Percentiles rank a stretch among this genome's conserved stretches.
These are phyloP conservation scores for Mortierella sp. DNA, from an alignment of 371 early-diverging fungal genomes.

Conservation along the genomic window DNA sequence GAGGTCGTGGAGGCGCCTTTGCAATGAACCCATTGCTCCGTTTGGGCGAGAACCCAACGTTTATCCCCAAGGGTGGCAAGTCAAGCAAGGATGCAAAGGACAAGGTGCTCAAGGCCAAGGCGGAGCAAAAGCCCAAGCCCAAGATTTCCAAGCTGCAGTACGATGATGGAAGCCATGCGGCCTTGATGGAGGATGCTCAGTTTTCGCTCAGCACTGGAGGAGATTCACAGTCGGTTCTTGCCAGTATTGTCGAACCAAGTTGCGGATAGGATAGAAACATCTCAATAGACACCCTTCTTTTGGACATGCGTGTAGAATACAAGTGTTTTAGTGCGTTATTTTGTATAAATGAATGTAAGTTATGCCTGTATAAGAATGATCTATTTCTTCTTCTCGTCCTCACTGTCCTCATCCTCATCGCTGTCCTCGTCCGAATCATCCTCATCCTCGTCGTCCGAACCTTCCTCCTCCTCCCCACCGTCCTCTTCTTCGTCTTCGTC, in stretches of 20 bases:
- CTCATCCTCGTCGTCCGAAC: constrained; percentile 37
- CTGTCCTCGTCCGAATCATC: constrained; percentile 60
- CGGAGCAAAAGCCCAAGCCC: constrained; percentile 26
- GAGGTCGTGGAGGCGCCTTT: constrained; percentile 49
- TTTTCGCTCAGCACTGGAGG: constrained; percentile 29
- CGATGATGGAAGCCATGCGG: constrained; percentile 39
- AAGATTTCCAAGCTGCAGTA: constrained; percentile 40
- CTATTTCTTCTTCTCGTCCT: constrained; percentile 54
- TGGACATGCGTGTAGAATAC: constrained; percentile 21
- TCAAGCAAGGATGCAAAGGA: constrained; percentile 34
- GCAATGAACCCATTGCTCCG: constrained; percentile 50
- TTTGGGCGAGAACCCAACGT: constrained; percentile 49
- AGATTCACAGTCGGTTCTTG: constrained; percentile 42
- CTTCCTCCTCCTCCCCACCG: constrained; percentile 36
- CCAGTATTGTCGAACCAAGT: constrained; percentile 52
- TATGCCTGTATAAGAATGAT: constrained; percentile 1
- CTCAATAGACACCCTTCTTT: neutral
- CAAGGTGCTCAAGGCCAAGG: constrained; percentile 28
- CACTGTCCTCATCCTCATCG: constrained; percentile 60
- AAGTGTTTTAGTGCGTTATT: neutral
- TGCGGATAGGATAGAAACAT: constrained; percentile 30
- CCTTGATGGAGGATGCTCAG: constrained; percentile 46
- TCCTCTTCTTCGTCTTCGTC: constrained; percentile 26
- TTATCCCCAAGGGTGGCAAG: constrained; percentile 22
- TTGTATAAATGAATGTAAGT: neutral